Percentiles rank a stretch among this genome's conserved stretches.
These are phyloP conservation scores for Fraxinus sp. DNA, from an alignment of 305 asterid species.

Conservation along the genomic window DNA sequence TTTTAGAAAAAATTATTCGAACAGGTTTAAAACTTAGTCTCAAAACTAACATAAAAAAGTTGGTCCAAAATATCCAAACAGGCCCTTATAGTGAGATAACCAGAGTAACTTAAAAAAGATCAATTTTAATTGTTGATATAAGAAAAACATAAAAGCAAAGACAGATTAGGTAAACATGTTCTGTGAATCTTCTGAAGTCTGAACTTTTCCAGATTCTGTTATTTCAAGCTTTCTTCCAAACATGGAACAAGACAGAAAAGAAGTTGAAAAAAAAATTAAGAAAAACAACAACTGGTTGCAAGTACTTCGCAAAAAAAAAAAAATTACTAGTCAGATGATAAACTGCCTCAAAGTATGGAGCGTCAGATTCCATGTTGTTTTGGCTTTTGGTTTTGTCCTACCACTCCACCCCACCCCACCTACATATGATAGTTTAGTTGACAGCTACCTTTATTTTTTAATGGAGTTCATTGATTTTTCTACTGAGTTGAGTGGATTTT, in stretches of 20 bases:
- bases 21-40: neutral
- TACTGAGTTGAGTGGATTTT: slow-evolving; percentile 10
- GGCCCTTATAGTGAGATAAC: neutral
- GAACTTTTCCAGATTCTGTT: neutral
- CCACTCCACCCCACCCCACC: slow-evolving; percentile 9
- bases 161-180: slow-evolving; percentile 19
- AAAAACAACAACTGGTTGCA: neutral
- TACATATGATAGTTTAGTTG: slow-evolving; percentile 26
- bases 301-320: neutral
- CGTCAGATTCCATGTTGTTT: slow-evolving; percentile 45
- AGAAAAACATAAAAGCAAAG: neutral
- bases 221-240: neutral
- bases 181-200: slow-evolving; percentile 8
- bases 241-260: slow-evolving; percentile 19
- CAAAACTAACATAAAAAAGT: neutral
- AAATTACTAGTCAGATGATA: slow-evolving; percentile 2
- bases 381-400: slow-evolving; percentile 19
- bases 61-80: neutral
- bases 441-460: neutral
- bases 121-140: neutral
- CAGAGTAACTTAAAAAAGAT: neutral
- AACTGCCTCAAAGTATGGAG: slow-evolving; percentile 21
- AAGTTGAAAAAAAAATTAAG: slow-evolving; percentile 11
- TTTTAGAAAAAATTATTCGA: neutral
- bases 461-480: neutral